Evolutionary conservation across 768 basidiomycete species (phyloP), one percentile per base, ranked within the genome.

Genomic region (Calocybe cyanea): DNA sequence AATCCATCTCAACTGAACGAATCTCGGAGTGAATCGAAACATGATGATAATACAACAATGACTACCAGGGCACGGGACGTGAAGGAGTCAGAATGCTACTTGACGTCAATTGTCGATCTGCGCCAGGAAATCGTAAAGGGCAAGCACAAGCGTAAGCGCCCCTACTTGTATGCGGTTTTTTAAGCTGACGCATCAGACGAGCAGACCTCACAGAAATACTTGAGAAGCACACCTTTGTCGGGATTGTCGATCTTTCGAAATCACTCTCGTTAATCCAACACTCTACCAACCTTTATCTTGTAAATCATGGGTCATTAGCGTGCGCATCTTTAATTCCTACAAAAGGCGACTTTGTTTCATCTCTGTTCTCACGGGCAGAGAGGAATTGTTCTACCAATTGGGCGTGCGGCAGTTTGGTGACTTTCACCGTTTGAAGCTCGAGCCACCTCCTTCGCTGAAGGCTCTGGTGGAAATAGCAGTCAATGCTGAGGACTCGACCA

Each of bases 341-440:
- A 14, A 40, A 9, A n/a, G 23, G 5, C 15, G 7, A 40, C 46
- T 23, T 38, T 21, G 11, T 36, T 35, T 48, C 13, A 43, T 48
- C 18, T 17, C 43, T 31, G 2, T 37, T 34, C 33, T 50, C 3
- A 28, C 25, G 11, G 25, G 11, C 31, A 96, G 93, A 0, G 92
- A 96, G 57, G 92, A 96, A 55, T 72, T 96, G 25, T 95, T 98
- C 63, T 97, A 96, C 64, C 96, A 99, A 59, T 76, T 99, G 6
- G 91, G 81, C 1, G 66, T 98, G 20, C 75, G 90, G 14, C 95
- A 98, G 62, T 99, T 99, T 57, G 91, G 93, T 1, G 78, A 87
- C 50, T 78, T 87, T 51, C 75, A 78, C 49, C 75, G 81, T 17
- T 66, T 97, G 41, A 84, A 83, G 50, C 73, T 98, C 2, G 84